phyloP scores from a whole-genome alignment of 805 yeast species.

The Wickerhamomyces queroliae region DNA sequence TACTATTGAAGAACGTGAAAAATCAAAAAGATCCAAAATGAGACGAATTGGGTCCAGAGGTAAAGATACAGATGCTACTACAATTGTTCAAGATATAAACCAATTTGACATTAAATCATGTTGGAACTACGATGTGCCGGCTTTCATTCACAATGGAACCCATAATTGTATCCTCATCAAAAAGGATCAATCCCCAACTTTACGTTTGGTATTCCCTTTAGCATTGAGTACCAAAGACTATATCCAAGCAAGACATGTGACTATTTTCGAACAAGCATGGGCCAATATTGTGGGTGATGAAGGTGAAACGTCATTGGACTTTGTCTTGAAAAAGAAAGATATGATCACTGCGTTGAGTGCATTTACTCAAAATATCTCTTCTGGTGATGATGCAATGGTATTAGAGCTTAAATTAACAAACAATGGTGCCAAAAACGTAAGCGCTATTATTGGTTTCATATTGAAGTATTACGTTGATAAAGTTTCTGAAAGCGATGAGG shows the following conservation, averaged over 20 bases:
- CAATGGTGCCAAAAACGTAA: slow-evolving; percentile 35
- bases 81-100: background rate
- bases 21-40: slow-evolving; percentile 7
- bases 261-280: slow-evolving; percentile 39
- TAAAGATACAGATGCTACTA: background rate
- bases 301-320: slow-evolving; percentile 41
- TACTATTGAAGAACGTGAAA: background rate
- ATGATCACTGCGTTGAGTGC: slow-evolving; percentile 36
- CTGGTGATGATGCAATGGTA: slow-evolving; percentile 34
- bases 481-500: slow-evolving; percentile 13
- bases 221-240: background rate
- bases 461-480: slow-evolving; percentile 18
- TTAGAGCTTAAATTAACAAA: slow-evolving; percentile 45
- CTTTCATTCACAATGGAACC: slow-evolving; percentile 19
- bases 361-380: slow-evolving; percentile 32
- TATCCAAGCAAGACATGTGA: slow-evolving; percentile 17
- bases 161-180: slow-evolving; percentile 33
- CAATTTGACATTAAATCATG: slow-evolving; percentile 13
- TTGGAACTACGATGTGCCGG: slow-evolving; percentile 12
- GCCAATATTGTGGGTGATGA: slow-evolving; percentile 62
- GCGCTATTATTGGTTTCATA: slow-evolving; percentile 27
- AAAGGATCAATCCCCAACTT: slow-evolving; percentile 25
- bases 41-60: slow-evolving; percentile 3
- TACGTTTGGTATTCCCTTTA: slow-evolving; percentile 45
- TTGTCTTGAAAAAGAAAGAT: slow-evolving; percentile 28